Conservation (phyloP, 2,329 filamentous ascomycete species). For the Fusarium euwallaceae region DNA sequence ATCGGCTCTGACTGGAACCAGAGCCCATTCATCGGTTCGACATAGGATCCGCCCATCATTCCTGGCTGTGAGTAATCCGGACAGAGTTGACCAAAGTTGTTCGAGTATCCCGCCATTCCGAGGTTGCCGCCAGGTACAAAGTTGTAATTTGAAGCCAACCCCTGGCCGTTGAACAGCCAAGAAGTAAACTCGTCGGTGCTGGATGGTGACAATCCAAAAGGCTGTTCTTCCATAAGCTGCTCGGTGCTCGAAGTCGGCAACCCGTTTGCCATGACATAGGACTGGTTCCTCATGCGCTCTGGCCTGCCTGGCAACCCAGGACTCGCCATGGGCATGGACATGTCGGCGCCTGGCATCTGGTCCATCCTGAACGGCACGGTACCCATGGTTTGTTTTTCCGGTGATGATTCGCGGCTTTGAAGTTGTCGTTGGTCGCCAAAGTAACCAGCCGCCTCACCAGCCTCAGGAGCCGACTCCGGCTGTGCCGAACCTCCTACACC, state of each 20-base stretch:
- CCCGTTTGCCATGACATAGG: conserved; percentile 42
- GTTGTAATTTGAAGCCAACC: conserved; percentile 38
- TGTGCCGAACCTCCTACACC: conserved; percentile 18
- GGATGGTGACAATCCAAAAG: conserved; percentile 45
- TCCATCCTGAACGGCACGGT: conserved; percentile 36
- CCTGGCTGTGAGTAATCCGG: conserved; percentile 44
- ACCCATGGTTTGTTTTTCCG: conserved; percentile 36
- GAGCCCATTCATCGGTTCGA: conserved; percentile 46
- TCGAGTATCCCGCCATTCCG: conserved; percentile 44
- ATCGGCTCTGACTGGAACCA: conserved; percentile 47
- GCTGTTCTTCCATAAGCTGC: conserved; percentile 44
- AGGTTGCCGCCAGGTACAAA: conserved; percentile 42
- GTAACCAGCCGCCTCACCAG: conserved; percentile 23
- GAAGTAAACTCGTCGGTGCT: conserved; percentile 48
- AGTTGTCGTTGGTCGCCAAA: conserved; percentile 37
- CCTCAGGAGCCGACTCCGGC: conserved; percentile 30
- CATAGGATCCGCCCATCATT: conserved; percentile 42
- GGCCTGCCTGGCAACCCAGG: conserved; percentile 36
- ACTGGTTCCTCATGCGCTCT: conserved; percentile 37
- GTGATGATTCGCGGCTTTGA: conserved; percentile 43
- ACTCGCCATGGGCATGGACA: conserved; percentile 41
- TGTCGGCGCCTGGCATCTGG: conserved; percentile 35
- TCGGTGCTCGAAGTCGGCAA: conserved; percentile 36
- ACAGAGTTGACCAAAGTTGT: conserved; percentile 47
- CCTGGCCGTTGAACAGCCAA: conserved; percentile 46